Base-by-base conservation (phyloP, 179 eudicot species). In the Patellifolia procumbens region DNA sequence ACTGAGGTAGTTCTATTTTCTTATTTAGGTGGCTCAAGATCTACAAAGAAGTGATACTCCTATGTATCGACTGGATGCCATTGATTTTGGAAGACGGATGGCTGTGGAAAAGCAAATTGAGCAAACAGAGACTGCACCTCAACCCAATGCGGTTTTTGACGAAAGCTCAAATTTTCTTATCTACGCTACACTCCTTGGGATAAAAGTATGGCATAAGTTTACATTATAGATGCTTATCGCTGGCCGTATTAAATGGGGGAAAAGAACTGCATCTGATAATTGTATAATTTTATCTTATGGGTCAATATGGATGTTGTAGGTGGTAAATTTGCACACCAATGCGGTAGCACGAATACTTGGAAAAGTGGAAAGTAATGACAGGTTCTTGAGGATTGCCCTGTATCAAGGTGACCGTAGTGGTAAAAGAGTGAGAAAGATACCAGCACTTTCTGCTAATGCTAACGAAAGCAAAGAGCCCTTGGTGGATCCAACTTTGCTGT, bases 11-110 rank as follows among this genome's bases (percentile, higher is more conserved):
- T 62, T 67, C 70, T 70, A 34, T 35, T 75, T 67, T 72, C 35
- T 82, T 73, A 28, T 43, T 73, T 83, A 94, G 98, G 97, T 91
- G 37, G 98, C 97, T 53, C 98, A 94, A 89, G 98, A 94, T 88
- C 89, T 89, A 34, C 98, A 94, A 81, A 92, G 98, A 85, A 92
- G 94, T 83, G 98, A 94, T 80, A 86, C 69, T 78, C 94, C 98
- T 64, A 73, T 92, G 68, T 94, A 94, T 84, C 90, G 93, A 67
- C 90, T 92, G 42, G 98, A 94, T 53, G 86, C 98, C 76, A 92
- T 94, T 85, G 98, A 94, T 85, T 94, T 94, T 88, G 98, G 98
- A 60, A 83, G 97, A 81, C 85, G 98, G 78, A 87, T 94, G 97
- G 98, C 98, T 76, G 86, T 94, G 56, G 98, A 94, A 74, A 94